Base-by-base conservation (phyloP, 495 filamentous ascomycete species). In the Penicillium soppii region DNA sequence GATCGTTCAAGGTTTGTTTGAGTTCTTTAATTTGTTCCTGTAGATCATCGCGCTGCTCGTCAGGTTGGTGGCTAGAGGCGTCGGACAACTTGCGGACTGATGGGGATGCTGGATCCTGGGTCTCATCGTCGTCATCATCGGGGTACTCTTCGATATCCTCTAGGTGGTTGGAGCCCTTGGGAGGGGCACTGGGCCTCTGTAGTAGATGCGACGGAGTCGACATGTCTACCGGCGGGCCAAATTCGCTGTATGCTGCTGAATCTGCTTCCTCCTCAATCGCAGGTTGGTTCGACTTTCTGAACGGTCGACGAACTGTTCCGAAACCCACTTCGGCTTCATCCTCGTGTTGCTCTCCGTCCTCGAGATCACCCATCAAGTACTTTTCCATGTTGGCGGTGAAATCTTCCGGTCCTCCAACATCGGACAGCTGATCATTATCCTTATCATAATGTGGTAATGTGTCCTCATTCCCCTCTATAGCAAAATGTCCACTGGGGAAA, bases 391-490 rank as follows among this genome's bases (percentile, higher is more conserved):
- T 76, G 21, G 72, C 58, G 0, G 78, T 81, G 27, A 81, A 81
- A 50, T 81, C 78, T 27, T 76, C 75, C 1, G 78, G 78, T 0
- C 78, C 78, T 5, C 74, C 76, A 19, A 77, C 72, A 46, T 77
- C 76, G 6, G 74, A 77, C 8, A 71, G 46, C 7, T 64, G 56
- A 10, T 71, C 63, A 9, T 59, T 56, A 0, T 54, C 56, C 7
- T 65, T 47, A 10, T 64, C 61, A 22, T 61, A 50, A 5, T 57
- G 62, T 5, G 70, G 52, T 10, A 52, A 48, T 1, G 57, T 53
- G 1, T 65, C 66, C n/a, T 71, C 68, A 23, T 61, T 42, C 1
- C 60, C 67, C 21, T 69, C 70, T 3, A 60, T 21, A 3, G 55
- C 29, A 21, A 59, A 63, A 7, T 70, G 61, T 21, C 65, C 68